phyloP scores from a whole-genome alignment of 2,329 filamentous ascomycete genomes.

The Thyridium curvatum region DNA sequence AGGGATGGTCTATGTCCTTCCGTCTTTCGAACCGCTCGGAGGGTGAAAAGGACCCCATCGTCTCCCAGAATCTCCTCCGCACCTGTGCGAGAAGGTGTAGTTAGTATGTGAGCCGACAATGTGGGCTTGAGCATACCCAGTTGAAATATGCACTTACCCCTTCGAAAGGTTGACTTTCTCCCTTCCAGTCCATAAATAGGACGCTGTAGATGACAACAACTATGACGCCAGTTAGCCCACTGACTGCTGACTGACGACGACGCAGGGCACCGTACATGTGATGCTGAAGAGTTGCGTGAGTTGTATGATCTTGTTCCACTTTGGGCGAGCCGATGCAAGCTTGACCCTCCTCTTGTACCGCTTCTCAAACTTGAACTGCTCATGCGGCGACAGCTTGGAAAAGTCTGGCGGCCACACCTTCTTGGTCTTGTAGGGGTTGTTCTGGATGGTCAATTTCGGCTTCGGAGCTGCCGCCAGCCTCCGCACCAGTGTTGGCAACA shows the following conservation, averaged over 20 bases:
- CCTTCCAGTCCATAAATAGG: slow-evolving; percentile 55
- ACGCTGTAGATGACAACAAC: slow-evolving; percentile 50
- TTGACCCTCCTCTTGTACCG: slow-evolving; percentile 67
- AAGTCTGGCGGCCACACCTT: slow-evolving; percentile 78
- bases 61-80: slow-evolving; percentile 15
- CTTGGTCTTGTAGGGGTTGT: slow-evolving; percentile 58
- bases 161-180: slow-evolving; percentile 38
- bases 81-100: slow-evolving; percentile 12
- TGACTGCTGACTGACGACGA: background rate
- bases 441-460: slow-evolving; percentile 25
- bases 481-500: slow-evolving; percentile 41
- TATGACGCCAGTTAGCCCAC: slow-evolving; percentile 13
- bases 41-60: slow-evolving; percentile 2
- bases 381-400: slow-evolving; percentile 58
- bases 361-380: slow-evolving; percentile 73
- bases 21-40: too few species aligned
- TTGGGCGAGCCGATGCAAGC: slow-evolving; percentile 54
- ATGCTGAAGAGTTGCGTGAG: slow-evolving; percentile 57
- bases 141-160: slow-evolving; percentile 28
- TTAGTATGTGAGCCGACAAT: background rate
- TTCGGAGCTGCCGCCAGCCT: slow-evolving; percentile 12
- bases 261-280: slow-evolving; percentile 36
- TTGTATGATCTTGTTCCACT: slow-evolving; percentile 59
- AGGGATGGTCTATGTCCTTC: background rate
- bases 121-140: background rate